Conservation (phyloP, 176 grass and related monocot species). For the Ensete glaucum region DNA sequence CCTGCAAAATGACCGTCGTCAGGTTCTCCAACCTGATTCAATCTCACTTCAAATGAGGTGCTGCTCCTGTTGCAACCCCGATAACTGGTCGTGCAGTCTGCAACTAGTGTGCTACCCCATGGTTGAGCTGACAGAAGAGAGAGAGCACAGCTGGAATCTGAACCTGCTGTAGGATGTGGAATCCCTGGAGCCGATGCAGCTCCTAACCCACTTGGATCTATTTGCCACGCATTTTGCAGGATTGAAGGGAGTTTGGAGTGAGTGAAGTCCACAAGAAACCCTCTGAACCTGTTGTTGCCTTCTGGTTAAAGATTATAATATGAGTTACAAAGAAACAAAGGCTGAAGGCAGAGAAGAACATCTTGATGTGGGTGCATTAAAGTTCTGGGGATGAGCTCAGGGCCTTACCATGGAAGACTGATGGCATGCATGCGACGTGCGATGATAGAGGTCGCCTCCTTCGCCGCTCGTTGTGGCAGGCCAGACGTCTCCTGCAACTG, state of each 20-base stretch:
- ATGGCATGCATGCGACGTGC: neutral
- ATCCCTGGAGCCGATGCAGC: neutral
- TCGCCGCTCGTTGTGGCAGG: slow-evolving; percentile 10
- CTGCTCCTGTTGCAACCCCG: neutral
- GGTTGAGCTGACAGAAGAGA: slow-evolving; percentile 16
- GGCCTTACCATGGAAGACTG: neutral
- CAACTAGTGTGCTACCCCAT: neutral
- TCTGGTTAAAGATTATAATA: neutral
- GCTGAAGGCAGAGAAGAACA: neutral
- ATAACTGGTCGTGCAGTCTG: neutral
- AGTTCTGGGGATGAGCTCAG: neutral
- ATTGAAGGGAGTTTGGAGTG: neutral
- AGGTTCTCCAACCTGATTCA: neutral
- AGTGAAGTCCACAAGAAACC: slow-evolving; percentile 7
- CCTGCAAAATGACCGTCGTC: neutral
- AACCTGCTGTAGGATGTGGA: neutral
- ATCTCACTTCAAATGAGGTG: neutral
- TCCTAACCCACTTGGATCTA: neutral
- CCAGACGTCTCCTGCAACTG: slow-evolving; percentile 14
- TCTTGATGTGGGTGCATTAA: neutral
- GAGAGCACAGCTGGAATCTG: slow-evolving; percentile 6
- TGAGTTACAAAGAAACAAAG: neutral
- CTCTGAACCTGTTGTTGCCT: slow-evolving; percentile 7
- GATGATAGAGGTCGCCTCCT: slow-evolving; percentile 6
- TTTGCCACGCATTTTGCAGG: neutral